Evolutionary conservation across 176 grass and related monocot genomes (phyloP).

Genomic region (Musa schizocarpa): DNA sequence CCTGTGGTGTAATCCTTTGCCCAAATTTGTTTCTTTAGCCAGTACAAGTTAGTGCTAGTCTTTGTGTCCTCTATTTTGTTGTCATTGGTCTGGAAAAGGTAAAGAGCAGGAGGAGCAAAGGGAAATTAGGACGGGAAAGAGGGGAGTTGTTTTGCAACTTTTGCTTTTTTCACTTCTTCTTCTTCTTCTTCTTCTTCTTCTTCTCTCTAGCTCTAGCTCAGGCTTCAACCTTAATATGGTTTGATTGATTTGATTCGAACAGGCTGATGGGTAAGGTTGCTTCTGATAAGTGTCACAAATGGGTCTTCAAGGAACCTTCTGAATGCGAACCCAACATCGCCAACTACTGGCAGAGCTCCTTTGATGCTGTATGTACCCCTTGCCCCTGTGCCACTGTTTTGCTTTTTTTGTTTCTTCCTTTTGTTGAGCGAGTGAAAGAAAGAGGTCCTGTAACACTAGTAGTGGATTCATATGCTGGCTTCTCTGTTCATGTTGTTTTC

Average conservation of each 20-base stretch:
- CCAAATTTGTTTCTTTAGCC: constrained; percentile 6
- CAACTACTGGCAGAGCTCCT: constrained; percentile 99
- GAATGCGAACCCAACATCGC: constrained; percentile 98
- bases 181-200: not conserved
- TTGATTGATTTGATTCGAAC: constrained; percentile 38
- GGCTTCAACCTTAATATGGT: not conserved
- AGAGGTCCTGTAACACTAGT: not conserved
- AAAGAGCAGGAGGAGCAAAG: constrained; percentile 1
- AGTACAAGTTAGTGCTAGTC: not conserved
- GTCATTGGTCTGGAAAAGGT: constrained; percentile 1
- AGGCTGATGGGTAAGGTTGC: constrained; percentile 99
- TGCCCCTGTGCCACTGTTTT: not conserved
- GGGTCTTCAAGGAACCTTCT: constrained; percentile 99
- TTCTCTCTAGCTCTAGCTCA: not conserved
- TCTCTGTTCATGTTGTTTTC: constrained; percentile 29
- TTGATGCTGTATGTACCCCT: constrained; percentile 83
- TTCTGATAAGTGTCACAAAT: constrained; percentile 99
- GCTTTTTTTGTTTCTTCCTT: not conserved
- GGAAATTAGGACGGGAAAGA: not conserved
- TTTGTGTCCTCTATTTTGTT: not conserved
- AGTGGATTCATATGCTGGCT: not conserved
- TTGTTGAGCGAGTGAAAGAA: not conserved
- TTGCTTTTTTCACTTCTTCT: not conserved
- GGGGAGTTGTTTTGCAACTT: not conserved
- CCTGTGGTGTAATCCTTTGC: not conserved